Conservation (phyloP, 768 basidiomycete genomes). For the Boletus huronensis region DNA sequence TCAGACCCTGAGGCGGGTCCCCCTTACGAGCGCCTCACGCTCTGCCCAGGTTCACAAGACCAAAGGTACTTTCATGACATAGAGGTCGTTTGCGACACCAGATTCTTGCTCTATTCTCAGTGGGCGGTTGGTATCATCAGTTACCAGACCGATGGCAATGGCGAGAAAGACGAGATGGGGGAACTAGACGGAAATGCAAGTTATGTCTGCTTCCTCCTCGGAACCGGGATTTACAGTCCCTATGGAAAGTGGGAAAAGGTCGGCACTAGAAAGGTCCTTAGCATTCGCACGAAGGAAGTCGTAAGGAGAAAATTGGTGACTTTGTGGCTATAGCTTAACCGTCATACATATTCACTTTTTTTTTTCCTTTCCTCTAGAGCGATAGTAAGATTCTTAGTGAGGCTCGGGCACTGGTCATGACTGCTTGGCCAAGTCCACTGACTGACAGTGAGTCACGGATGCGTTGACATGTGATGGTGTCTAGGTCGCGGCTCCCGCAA, state of each 20-base stretch:
- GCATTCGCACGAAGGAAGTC: constrained; percentile 4
- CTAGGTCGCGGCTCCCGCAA: too few relatives aligned
- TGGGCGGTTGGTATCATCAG: constrained; percentile 9
- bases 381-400: too few relatives aligned
- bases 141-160: not conserved
- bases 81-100: not conserved
- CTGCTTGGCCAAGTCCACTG: too few relatives aligned
- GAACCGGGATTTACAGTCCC: constrained; percentile 4
- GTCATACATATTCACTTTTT: not conserved
- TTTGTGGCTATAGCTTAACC: not conserved
- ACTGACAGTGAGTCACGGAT: too few relatives aligned
- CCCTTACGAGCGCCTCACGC: not conserved
- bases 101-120: constrained; percentile 2
- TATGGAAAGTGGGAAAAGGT: constrained; percentile 9
- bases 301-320: not conserved
- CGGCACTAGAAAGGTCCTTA: not conserved
- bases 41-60: not conserved
- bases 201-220: not conserved
- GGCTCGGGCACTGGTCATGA: too few relatives aligned
- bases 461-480: too few relatives aligned
- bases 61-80: constrained; percentile 1
- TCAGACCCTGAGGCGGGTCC: not conserved
- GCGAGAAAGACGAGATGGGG: not conserved
- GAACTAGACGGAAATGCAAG: not conserved
- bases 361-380: not conserved